phyloP scores from a whole-genome alignment of 2,329 filamentous ascomycete genomes.

The Colletotrichum zoysiae region DNA sequence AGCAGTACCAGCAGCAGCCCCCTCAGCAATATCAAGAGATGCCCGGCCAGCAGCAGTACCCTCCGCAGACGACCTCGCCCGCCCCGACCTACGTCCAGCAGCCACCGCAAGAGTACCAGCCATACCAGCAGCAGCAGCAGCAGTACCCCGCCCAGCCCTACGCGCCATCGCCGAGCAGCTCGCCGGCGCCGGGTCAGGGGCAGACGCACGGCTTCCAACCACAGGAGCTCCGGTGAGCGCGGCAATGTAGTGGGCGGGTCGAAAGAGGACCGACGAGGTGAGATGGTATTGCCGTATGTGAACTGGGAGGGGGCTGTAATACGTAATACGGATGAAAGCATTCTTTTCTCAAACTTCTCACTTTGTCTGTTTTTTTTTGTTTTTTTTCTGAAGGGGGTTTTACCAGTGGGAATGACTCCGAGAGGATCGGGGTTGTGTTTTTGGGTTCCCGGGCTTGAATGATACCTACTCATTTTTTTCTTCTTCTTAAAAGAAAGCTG shows the following conservation, averaged over 20 bases:
- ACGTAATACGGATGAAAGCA: neutral
- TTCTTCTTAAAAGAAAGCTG: neutral
- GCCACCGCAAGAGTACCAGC: slow-evolving; percentile 22
- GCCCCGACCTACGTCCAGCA: neutral
- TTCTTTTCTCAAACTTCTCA: no score
- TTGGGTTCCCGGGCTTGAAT: neutral
- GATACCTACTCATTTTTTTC: slow-evolving; percentile 22
- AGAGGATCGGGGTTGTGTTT: neutral
- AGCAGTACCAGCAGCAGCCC: slow-evolving; percentile 20
- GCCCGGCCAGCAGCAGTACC: slow-evolving; percentile 11
- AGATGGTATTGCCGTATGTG: neutral
- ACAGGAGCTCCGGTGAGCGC: slow-evolving; percentile 28
- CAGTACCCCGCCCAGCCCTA: slow-evolving; percentile 26
- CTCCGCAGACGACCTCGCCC: neutral
- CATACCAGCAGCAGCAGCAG: slow-evolving; percentile 1
- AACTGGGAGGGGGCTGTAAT: neutral
- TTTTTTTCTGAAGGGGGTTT: neutral
- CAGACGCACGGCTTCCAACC: slow-evolving; percentile 21
- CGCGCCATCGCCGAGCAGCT: slow-evolving; percentile 24
- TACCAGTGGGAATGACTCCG: neutral
- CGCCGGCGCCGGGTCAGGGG: slow-evolving; percentile 27
- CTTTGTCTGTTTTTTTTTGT: no score
- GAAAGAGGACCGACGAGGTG: neutral
- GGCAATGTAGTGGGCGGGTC: neutral
- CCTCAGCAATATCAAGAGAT: slow-evolving; percentile 24